Base-by-base conservation (phyloP, 352 stramenopile species). In the Sclerospora graminicola region DNA sequence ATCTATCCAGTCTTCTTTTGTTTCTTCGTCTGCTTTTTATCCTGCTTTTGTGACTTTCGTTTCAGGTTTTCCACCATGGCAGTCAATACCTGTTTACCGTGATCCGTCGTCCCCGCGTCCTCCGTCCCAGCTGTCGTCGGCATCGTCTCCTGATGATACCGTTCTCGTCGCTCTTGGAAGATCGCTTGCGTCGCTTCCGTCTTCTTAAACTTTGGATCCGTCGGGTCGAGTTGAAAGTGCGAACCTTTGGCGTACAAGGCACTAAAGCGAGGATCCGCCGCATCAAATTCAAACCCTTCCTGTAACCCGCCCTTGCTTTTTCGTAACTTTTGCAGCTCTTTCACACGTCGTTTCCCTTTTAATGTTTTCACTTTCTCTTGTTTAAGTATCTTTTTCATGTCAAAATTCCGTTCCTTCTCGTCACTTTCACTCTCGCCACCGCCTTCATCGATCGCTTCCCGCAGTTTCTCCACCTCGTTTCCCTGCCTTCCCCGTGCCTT, bases 1-100 rank as follows among this genome's bases (percentile, higher is more conserved):
- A 3, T 26, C 21, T 26, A 26, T 26, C 3, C 4, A 7, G 21
- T 7, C 21, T 26, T 72, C 53, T 80, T 85, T 16, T 63, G 41
- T 37, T 72, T 79, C 54, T 82, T 83, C 33, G 52, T 43, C 45
- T 72, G 68, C 60, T 72, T 65, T 33, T 63, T 48, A 33, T 44
- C 39, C 39, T 66, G 52, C 31, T 72, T 45, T 31, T 76, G 41
- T 18, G 70, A 66, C 63, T 90, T 90, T 45, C 79, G 75, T 61
- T 90, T 90, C 31, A 90, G 57, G 45, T 84, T 88, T 48, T 85
- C 76, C 5, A 90, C 79, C 62, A 90, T 84, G 4, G 60, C 58
- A 31, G 74, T 74, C 10, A 90, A 57, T 18, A 72, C 60, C 27
- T 59, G 57, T 32, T 74, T 82, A 8, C 41, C 46, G 16, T 51